These are phyloP conservation scores for Zychaea mexicana DNA, from an alignment of 371 early-diverging fungal genomes.

Conservation along the genomic window DNA sequence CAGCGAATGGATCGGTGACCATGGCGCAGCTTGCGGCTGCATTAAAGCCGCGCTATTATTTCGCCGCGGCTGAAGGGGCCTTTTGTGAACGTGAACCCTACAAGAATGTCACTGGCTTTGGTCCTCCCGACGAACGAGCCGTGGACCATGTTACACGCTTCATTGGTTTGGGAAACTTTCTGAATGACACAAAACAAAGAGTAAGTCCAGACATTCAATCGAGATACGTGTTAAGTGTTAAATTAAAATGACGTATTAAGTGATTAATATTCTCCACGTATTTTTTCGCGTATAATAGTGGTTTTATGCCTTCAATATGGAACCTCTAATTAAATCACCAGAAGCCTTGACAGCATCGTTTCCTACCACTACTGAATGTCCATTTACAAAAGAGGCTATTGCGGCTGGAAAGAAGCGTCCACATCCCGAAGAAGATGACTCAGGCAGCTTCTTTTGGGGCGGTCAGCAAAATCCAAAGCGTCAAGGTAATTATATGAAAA, in stretches of 20 bases:
- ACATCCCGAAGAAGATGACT: conserved; percentile 30
- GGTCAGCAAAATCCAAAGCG: conserved; percentile 26
- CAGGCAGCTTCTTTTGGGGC: conserved; percentile 42
- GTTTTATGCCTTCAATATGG: conserved; percentile 92
- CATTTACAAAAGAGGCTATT: conserved; percentile 37
- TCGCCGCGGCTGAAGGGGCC: conserved; percentile 64
- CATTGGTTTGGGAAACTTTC: conserved; percentile 79
- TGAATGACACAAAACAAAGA: conserved; percentile 60
- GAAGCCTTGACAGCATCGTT: conserved; percentile 42
- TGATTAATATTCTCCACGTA: not conserved
- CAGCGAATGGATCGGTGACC: conserved; percentile 23
- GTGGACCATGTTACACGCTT: conserved; percentile 79
- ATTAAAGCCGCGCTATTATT: conserved; percentile 87
- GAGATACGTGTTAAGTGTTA: not conserved
- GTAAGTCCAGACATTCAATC: conserved; percentile 21
- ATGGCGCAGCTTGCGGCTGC: conserved; percentile 52
- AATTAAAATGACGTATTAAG: too few relatives aligned
- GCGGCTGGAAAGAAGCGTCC: conserved; percentile 31
- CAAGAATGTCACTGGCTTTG: conserved; percentile 54
- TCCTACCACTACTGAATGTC: conserved; percentile 65
- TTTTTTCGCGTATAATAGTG: conserved; percentile 53
- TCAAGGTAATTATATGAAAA: conserved; percentile 11
- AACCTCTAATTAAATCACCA: conserved; percentile 59
- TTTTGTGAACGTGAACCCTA: conserved; percentile 91
- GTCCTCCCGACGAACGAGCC: conserved; percentile 36